Evolutionary conservation across 1,284 basidiomycete species (phyloP).

Genomic region (Sporisorium iseilematis-ciliati): DNA sequence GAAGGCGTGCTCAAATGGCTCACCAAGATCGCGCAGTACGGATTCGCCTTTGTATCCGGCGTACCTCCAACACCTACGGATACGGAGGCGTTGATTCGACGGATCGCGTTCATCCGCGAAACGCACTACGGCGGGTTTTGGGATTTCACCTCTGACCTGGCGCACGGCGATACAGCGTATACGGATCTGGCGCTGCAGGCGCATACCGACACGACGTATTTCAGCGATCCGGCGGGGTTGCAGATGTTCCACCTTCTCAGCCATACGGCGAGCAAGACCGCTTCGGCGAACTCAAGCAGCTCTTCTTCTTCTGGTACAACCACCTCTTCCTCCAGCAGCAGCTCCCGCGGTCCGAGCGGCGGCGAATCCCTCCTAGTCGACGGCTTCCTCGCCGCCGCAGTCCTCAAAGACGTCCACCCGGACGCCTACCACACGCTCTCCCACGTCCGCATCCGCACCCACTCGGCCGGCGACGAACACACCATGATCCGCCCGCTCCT

Average conservation of each 20-base stretch:
- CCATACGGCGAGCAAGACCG: constrained; percentile 42
- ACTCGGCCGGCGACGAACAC: constrained; percentile 76
- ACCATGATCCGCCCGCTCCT: constrained; percentile 61
- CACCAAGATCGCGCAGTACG: constrained; percentile 79
- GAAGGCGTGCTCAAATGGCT: constrained; percentile 84
- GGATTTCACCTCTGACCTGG: constrained; percentile 94
- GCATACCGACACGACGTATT: constrained; percentile 95
- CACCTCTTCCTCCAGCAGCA: constrained; percentile 10
- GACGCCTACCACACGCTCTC: constrained; percentile 81
- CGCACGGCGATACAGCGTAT: constrained; percentile 85
- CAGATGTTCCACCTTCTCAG: constrained; percentile 95
- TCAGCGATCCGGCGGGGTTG: constrained; percentile 78
- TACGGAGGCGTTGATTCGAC: constrained; percentile 81
- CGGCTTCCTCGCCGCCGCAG: constrained; percentile 88
- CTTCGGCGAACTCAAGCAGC: constrained; percentile 1
- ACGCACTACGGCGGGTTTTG: constrained; percentile 94
- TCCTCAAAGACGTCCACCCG: constrained; percentile 81
- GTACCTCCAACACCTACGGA: constrained; percentile 85
- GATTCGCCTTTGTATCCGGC: constrained; percentile 87
- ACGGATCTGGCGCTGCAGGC: constrained; percentile 87
- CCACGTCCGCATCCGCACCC: constrained; percentile 79
- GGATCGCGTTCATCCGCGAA: constrained; percentile 89
- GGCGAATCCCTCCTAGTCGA: constrained; percentile 92
- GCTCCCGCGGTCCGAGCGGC: constrained; percentile 76
- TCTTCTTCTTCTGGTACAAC: constrained; percentile 14